phyloP scores from a whole-genome alignment of 2,329 filamentous ascomycete genomes.

The Botrytis squamosa region DNA sequence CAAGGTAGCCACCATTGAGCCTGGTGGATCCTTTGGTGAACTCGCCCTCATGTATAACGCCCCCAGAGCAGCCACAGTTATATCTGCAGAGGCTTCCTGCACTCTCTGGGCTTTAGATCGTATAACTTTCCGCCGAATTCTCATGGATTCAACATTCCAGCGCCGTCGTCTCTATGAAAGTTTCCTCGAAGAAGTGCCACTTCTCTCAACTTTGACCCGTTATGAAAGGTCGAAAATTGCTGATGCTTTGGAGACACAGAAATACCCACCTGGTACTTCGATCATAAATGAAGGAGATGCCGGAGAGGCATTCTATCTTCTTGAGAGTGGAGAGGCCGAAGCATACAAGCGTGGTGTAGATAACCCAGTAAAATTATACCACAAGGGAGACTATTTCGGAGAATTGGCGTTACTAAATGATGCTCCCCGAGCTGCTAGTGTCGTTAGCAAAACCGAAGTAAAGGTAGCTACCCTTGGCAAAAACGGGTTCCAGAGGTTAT shows the following conservation, averaged over 20 bases:
- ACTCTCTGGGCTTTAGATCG: conserved; percentile 94
- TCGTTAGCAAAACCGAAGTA: conserved; percentile 79
- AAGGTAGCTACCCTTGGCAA: conserved; percentile 93
- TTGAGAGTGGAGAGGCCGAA: conserved; percentile 84
- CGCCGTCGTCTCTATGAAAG: conserved; percentile 95
- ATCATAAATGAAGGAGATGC: conserved; percentile 93
- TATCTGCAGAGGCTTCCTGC: conserved; percentile 74
- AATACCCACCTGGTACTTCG: conserved; percentile 72
- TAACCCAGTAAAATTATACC: conserved; percentile 74
- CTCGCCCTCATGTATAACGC: conserved; percentile 98
- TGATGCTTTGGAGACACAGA: conserved; percentile 88
- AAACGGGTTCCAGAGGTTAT: conserved; percentile 87
- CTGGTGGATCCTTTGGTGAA: conserved; percentile 94
- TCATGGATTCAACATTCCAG: conserved; percentile 98
- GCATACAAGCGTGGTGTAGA: conserved; percentile 76
- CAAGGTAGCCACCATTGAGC: conserved; percentile 77
- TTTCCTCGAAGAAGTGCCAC: conserved; percentile 90
- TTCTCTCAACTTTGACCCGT: conserved; percentile 77
- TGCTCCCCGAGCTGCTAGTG: conserved; percentile 84
- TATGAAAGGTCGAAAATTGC: conserved; percentile 98
- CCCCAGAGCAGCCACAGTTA: conserved; percentile 88
- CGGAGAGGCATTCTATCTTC: conserved; percentile 86
- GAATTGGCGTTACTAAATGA: conserved; percentile 93
- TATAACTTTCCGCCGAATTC: conserved; percentile 92
- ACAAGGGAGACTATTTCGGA: conserved; percentile 94